Evolutionary conservation across 1,284 basidiomycete species (phyloP).

Genomic region (Psilocybe mexicana): DNA sequence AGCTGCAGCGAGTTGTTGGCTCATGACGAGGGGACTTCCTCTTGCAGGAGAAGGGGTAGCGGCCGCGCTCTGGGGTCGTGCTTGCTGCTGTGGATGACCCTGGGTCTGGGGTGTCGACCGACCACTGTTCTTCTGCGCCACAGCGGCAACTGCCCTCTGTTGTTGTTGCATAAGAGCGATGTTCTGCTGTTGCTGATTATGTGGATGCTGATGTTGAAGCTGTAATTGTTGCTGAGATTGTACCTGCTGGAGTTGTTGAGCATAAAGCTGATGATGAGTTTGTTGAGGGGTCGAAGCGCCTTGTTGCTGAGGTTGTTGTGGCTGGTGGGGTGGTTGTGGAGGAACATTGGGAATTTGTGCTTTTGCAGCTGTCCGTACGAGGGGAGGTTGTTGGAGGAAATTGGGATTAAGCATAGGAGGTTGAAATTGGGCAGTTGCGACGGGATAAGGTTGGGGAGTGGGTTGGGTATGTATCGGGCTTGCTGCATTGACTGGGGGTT

Average conservation of each 20-base stretch:
- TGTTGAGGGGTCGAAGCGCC: slow-evolving; percentile 15
- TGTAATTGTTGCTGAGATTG: slow-evolving; percentile 22
- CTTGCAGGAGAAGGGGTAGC: slow-evolving; percentile 24
- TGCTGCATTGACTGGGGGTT: slow-evolving; percentile 17
- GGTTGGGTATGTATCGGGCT: slow-evolving; percentile 21
- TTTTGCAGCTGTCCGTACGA: slow-evolving; percentile 13
- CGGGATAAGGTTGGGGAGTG: slow-evolving; percentile 21
- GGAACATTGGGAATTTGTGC: slow-evolving; percentile 16
- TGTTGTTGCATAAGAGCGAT: slow-evolving; percentile 14
- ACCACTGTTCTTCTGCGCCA: slow-evolving; percentile 13
- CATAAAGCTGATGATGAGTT: slow-evolving; percentile 11
- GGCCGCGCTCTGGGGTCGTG: slow-evolving; percentile 14
- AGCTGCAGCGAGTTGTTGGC: slow-evolving; percentile 16
- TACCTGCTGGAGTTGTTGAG: slow-evolving; percentile 21
- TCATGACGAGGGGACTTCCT: slow-evolving; percentile 20
- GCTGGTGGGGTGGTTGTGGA: slow-evolving; percentile 19
- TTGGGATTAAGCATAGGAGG: slow-evolving; percentile 29
- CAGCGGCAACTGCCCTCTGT: slow-evolving; percentile 3
- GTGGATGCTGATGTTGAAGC: slow-evolving; percentile 24
- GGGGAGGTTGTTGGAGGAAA: slow-evolving; percentile 24
- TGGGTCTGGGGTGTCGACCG: slow-evolving; percentile 25
- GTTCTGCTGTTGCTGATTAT: slow-evolving; percentile 10
- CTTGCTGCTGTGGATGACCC: slow-evolving; percentile 26
- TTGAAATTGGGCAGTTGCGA: slow-evolving; percentile 25
- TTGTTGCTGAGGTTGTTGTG: slow-evolving; percentile 19